phyloP scores from a whole-genome alignment of 768 basidiomycete genomes.

The Coprinopsis cinerea region DNA sequence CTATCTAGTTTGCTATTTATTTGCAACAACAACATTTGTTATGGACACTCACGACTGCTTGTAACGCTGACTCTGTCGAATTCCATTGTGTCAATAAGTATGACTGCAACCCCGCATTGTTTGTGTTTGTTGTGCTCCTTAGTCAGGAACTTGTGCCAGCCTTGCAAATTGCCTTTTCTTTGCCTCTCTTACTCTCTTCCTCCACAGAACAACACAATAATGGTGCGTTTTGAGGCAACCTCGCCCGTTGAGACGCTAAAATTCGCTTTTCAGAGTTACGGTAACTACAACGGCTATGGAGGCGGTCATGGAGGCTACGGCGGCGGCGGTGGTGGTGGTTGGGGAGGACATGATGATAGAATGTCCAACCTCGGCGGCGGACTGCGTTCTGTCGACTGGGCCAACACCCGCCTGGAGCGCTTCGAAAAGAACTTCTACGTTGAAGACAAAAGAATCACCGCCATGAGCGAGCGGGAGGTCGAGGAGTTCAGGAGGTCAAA shows the following conservation, averaged over 20 bases:
- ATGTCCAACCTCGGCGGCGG: constrained; percentile 81
- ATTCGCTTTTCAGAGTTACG: constrained; percentile 33
- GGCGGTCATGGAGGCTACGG: constrained; percentile 33
- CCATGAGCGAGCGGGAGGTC: constrained; percentile 77
- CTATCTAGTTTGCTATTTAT: background rate
- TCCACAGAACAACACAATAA: constrained; percentile 11
- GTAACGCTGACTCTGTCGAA: too few relatives aligned
- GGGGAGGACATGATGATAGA: constrained; percentile 58
- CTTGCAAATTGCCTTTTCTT: constrained; percentile 7
- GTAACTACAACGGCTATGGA: constrained; percentile 28
- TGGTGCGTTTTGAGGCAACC: constrained; percentile 15
- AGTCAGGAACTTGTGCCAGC: background rate
- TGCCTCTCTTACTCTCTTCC: constrained; percentile 2
- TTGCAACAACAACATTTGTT: background rate
- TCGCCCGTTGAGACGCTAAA: background rate
- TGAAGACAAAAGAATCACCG: constrained; percentile 80
- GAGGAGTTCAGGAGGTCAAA: constrained; percentile 79
- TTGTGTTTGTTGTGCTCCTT: constrained; percentile 18
- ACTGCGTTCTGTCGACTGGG: constrained; percentile 85
- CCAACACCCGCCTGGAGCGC: constrained; percentile 58
- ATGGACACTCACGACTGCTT: background rate
- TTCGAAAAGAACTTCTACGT: constrained; percentile 99
- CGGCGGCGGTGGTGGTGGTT: constrained; percentile 41
- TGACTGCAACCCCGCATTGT: too few relatives aligned
- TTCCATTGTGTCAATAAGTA: too few relatives aligned